phyloP scores from a whole-genome alignment of 140 eudicot species.

The Senecio squalidus region DNA sequence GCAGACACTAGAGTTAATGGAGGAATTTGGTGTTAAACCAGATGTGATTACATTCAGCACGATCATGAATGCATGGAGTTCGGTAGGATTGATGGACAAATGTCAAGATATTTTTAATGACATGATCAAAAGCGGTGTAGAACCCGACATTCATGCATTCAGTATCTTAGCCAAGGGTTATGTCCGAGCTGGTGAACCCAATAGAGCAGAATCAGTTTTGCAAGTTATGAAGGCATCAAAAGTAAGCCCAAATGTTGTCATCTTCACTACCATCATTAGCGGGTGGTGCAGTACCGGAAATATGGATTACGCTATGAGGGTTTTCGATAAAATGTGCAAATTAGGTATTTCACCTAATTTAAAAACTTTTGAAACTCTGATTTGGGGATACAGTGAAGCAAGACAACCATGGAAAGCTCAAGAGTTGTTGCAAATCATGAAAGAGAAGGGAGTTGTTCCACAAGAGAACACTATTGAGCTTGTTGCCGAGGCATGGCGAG shows the following conservation, averaged over 20 bases:
- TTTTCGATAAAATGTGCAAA: constrained; percentile 60
- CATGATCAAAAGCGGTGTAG: constrained; percentile 61
- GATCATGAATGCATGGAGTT: constrained; percentile 92
- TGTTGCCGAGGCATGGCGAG: constrained; percentile 85
- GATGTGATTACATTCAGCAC: constrained; percentile 91
- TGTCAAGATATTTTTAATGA: constrained; percentile 80
- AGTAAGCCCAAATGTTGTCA: constrained; percentile 74
- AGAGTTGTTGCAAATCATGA: constrained; percentile 58
- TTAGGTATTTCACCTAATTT: constrained; percentile 63
- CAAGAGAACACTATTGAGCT: constrained; percentile 59
- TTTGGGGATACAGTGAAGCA: constrained; percentile 98
- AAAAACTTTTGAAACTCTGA: constrained; percentile 79
- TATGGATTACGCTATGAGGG: constrained; percentile 61
- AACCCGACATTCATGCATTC: constrained; percentile 73
- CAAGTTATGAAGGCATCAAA: constrained; percentile 46
- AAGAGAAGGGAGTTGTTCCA: constrained; percentile 46
- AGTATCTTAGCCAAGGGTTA: constrained; percentile 93
- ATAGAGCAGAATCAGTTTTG: constrained; percentile 65
- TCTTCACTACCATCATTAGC: constrained; percentile 85
- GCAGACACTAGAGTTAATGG: constrained; percentile 76
- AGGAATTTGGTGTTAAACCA: constrained; percentile 81
- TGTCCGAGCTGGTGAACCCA: constrained; percentile 83
- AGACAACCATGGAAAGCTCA: constrained; percentile 93
- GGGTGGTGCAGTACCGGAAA: constrained; percentile 94
- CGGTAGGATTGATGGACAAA: constrained; percentile 80